Evolutionary conservation across 2,329 filamentous ascomycete species (phyloP), one percentile per base, ranked within the genome.

Genomic region (Cladophialophora carrionii): DNA sequence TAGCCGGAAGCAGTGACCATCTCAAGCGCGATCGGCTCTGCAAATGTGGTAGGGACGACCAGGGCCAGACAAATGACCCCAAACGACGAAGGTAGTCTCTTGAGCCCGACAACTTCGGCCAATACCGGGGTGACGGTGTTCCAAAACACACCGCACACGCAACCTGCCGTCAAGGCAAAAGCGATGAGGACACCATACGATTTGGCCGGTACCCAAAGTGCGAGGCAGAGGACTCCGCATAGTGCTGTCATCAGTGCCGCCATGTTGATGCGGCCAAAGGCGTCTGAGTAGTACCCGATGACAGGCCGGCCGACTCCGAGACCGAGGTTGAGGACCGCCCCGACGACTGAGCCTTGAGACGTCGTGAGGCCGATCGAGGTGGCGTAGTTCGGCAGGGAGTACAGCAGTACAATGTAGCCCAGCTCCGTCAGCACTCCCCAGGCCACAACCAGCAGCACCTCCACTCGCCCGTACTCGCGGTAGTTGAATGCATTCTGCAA

Each of bases 371-470:
- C 79, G 12, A 82, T 77, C 14, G 75, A 79, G 10, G 74, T 68
- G 1, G 78, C 80, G 67, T 80, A 84, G 66, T 80, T 78, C 0
- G 80, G 77, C 17, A 84, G 66, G 4, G 77, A 80, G 68, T 78
- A 82, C 1, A 83, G 70, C 26, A 83, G 67, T 3, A 76, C 74
- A 58, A 82, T 78, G 61, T 83, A 83, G 0, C 81, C 81, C 4
- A 83, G 69, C 72, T 83, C 77, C 61, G 73, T 80, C 14, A 77
- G 70, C 57, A 83, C 80, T 6, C 74, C 76, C 79, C 79, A 82
- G 0, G 64, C 22, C 1, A 73, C 61, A 4, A 73, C 48, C 22
- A 73, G 54, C 17, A 66, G 32, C 3, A 73, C 69, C n/a, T 73
- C 70, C n/a, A 61, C 57, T 7, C 60, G 64, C 20, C 56, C 52